These are phyloP conservation scores for Aspergillus pseudonomiae DNA, from an alignment of 2,329 filamentous ascomycete genomes.

Conservation along the genomic window DNA sequence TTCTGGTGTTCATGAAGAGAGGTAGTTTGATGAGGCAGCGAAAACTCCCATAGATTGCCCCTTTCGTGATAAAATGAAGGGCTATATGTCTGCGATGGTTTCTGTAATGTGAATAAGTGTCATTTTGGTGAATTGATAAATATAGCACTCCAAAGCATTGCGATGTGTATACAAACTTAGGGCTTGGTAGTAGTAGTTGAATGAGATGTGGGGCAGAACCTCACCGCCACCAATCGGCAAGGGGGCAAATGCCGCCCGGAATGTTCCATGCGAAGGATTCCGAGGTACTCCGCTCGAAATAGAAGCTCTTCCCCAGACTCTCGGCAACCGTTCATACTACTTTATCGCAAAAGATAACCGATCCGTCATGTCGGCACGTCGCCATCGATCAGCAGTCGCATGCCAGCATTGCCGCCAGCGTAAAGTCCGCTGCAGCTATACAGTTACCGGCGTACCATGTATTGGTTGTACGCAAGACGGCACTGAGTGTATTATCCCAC, in stretches of 20 bases:
- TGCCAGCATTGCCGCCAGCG: conserved; percentile 23
- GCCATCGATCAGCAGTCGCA: conserved; percentile 17
- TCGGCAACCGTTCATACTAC: not conserved
- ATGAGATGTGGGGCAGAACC: not conserved
- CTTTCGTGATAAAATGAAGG: not conserved
- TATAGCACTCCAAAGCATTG: too few relatives aligned
- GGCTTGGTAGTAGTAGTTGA: too few relatives aligned
- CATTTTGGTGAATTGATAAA: too few relatives aligned
- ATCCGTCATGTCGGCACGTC: conserved; percentile 1
- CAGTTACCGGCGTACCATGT: conserved; percentile 30
- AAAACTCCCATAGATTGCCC: not conserved
- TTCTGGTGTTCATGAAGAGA: too few relatives aligned
- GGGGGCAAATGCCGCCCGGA: not conserved
- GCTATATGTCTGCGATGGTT: not conserved
- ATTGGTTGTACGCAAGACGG: conserved; percentile 32
- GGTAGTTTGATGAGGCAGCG: not conserved
- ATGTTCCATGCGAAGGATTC: not conserved
- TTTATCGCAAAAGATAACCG: not conserved
- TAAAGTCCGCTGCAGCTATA: conserved; percentile 29
- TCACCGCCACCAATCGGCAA: not conserved
- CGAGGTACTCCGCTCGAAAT: conserved; percentile 1
- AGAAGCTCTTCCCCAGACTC: not conserved
- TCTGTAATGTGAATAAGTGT: too few relatives aligned
- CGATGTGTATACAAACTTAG: too few relatives aligned
- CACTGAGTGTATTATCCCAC: conserved; percentile 27